phyloP scores from a whole-genome alignment of 352 stramenopile species.

The Phytopythium oedochilum region DNA sequence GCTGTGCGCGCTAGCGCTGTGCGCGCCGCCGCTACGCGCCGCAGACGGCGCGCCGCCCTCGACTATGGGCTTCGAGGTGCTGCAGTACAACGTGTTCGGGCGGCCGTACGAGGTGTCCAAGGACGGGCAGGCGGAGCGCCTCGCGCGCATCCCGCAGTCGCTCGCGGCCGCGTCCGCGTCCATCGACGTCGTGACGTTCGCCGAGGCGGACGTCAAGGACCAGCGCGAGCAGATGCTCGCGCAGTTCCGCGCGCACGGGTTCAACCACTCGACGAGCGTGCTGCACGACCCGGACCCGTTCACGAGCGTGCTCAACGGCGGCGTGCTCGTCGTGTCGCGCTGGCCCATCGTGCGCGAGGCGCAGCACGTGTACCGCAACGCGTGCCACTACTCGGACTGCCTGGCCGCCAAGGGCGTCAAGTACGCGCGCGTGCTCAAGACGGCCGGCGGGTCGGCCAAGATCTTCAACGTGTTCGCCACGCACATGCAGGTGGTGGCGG shows the following conservation, averaged over 20 bases:
- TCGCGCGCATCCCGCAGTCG: constrained; percentile 54
- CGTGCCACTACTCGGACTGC: constrained; percentile 82
- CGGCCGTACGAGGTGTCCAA: constrained; percentile 61
- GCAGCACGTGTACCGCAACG: constrained; percentile 72
- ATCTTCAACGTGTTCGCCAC: constrained; percentile 85
- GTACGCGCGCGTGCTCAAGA: constrained; percentile 75
- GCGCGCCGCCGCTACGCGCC: background rate
- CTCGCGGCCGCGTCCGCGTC: constrained; percentile 30
- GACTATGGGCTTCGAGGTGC: constrained; percentile 55
- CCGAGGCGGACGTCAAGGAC: constrained; percentile 47
- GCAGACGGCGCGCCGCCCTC: background rate
- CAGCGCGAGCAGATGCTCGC: constrained; percentile 58
- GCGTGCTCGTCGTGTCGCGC: constrained; percentile 76
- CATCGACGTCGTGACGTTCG: constrained; percentile 79
- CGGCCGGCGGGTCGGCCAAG: constrained; percentile 35
- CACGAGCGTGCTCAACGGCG: constrained; percentile 76
- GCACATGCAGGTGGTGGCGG: constrained; percentile 61
- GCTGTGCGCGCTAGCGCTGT: background rate
- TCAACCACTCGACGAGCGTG: constrained; percentile 59
- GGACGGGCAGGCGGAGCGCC: constrained; percentile 63
- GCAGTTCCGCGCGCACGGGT: constrained; percentile 50
- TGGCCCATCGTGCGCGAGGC: constrained; percentile 76
- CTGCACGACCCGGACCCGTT: constrained; percentile 78
- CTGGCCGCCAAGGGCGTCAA: constrained; percentile 82
- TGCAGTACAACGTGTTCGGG: constrained; percentile 85